Percentiles rank a stretch among this genome's conserved stretches.
phyloP scores from a whole-genome alignment of 169 alveolate genomes.

The Eimeria necatrix region DNA sequence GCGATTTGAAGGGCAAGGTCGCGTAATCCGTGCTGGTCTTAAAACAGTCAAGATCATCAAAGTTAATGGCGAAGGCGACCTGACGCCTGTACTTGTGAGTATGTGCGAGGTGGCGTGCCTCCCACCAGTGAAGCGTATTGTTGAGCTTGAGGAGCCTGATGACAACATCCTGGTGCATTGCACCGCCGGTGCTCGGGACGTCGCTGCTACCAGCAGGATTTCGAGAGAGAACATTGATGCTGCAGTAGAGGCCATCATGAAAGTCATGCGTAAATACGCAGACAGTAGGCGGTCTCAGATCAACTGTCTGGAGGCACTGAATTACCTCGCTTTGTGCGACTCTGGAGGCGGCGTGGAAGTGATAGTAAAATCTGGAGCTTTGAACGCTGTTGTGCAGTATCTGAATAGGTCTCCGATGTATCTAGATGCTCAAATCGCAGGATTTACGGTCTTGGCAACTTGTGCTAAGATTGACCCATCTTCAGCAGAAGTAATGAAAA shows the following conservation, averaged over 20 bases:
- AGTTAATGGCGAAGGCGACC: slow-evolving; percentile 82
- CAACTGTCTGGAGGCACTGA: slow-evolving; percentile 89
- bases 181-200: slow-evolving; percentile 86
- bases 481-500: slow-evolving; percentile 84
- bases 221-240: slow-evolving; percentile 83
- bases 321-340: slow-evolving; percentile 87
- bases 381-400: slow-evolving; percentile 88
- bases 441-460: slow-evolving; percentile 87
- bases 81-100: slow-evolving; percentile 82
- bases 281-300: slow-evolving; percentile 92
- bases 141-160: slow-evolving; percentile 91
- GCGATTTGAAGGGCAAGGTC: slow-evolving; percentile 88
- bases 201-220: slow-evolving; percentile 87
- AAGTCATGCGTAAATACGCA: slow-evolving; percentile 90
- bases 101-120: slow-evolving; percentile 88
- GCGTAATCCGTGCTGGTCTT: slow-evolving; percentile 90
- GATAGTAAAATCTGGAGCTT: slow-evolving; percentile 86
- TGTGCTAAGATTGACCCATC: slow-evolving; percentile 87
- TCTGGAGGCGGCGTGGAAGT: slow-evolving; percentile 86
- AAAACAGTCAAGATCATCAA: slow-evolving; percentile 87
- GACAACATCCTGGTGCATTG: slow-evolving; percentile 91
- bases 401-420: slow-evolving; percentile 92
- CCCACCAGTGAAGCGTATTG: slow-evolving; percentile 88
- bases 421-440: slow-evolving; percentile 90
- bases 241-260: slow-evolving; percentile 88